These are phyloP conservation scores for Vitis riparia DNA, from an alignment of 164 flowering plant species.

Conservation along the genomic window DNA sequence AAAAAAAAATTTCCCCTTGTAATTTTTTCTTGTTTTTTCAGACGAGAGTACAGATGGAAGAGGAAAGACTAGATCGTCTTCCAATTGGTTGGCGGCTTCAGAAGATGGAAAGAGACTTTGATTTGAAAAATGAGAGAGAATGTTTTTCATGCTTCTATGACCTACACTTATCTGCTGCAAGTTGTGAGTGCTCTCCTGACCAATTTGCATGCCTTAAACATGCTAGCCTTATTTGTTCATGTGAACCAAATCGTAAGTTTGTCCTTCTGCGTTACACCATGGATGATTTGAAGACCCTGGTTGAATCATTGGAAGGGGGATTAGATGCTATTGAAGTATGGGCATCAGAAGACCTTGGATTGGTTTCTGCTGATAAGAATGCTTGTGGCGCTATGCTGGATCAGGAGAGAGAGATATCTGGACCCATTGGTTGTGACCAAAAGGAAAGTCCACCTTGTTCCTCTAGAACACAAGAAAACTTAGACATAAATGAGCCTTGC, in stretches of 20 bases:
- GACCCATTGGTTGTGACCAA: conserved; percentile 1
- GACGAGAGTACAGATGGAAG: conserved; percentile 70
- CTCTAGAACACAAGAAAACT: conserved; percentile 12
- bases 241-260: conserved; percentile 39
- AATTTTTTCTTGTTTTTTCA: conserved; percentile 17
- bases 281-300: conserved; percentile 48
- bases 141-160: conserved; percentile 83
- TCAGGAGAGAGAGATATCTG: conserved; percentile 9
- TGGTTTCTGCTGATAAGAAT: conserved; percentile 11
- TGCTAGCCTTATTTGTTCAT: conserved; percentile 53
- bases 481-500: conserved; percentile 22
- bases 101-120: conserved; percentile 71
- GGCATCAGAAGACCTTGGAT: conserved; percentile 30
- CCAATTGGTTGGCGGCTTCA: conserved; percentile 26
- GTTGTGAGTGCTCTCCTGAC: conserved; percentile 70
- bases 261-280: conserved; percentile 53
- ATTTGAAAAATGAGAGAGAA: conserved; percentile 58
- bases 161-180: conserved; percentile 63
- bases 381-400: conserved; percentile 10
- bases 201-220: conserved; percentile 81
- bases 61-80: conserved; percentile 56
- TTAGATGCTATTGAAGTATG: conserved; percentile 41
- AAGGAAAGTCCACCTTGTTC: conserved; percentile 16
- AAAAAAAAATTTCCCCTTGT: background rate
- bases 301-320: conserved; percentile 68